These are phyloP conservation scores for Danielia oregonensis DNA, from an alignment of 805 yeast species.

Conservation along the genomic window DNA sequence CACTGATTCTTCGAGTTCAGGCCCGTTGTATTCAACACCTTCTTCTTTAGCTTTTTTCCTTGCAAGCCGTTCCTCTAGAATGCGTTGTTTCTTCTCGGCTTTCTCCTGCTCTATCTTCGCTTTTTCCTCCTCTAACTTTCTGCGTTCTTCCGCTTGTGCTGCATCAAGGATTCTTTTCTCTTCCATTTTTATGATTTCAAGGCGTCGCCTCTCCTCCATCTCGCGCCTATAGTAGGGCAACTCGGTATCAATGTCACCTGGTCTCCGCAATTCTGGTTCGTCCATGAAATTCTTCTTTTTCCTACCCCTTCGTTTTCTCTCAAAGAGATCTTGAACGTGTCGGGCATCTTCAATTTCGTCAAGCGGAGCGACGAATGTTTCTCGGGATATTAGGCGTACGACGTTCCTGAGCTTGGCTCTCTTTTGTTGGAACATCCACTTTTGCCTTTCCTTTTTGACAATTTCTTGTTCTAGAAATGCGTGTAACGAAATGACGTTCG, in stretches of 20 bases:
- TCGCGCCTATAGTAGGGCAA: slow-evolving; percentile 26
- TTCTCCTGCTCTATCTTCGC: slow-evolving; percentile 6
- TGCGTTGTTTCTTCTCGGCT: slow-evolving; percentile 3
- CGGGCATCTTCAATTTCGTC: slow-evolving; percentile 56
- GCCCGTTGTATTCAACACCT: slow-evolving; percentile 1
- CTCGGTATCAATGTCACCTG: slow-evolving; percentile 28
- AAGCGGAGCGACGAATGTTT: slow-evolving; percentile 54
- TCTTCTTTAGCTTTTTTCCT: slow-evolving; percentile 5
- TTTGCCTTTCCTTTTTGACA: slow-evolving; percentile 70
- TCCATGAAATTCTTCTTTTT: slow-evolving; percentile 38
- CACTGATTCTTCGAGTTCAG: not conserved
- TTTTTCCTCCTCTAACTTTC: slow-evolving; percentile 10
- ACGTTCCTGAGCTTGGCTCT: slow-evolving; percentile 60
- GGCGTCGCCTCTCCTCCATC: slow-evolving; percentile 21
- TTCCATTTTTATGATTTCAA: slow-evolving; percentile 16
- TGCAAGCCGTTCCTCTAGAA: slow-evolving; percentile 5
- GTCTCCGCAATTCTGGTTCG: slow-evolving; percentile 22
- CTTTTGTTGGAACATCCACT: slow-evolving; percentile 65
- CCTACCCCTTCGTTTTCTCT: slow-evolving; percentile 39
- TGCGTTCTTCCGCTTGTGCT: slow-evolving; percentile 8
- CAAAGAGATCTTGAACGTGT: slow-evolving; percentile 33
- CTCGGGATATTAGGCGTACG: slow-evolving; percentile 47
- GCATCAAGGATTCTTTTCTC: not conserved
- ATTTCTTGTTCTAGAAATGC: slow-evolving; percentile 82
- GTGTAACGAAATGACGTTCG: slow-evolving; percentile 68